A percentile compares a stretch with the other conserved stretches of the same genome.
Conservation (phyloP, 2,329 filamentous ascomycete species). For the Didymella lethalis region DNA sequence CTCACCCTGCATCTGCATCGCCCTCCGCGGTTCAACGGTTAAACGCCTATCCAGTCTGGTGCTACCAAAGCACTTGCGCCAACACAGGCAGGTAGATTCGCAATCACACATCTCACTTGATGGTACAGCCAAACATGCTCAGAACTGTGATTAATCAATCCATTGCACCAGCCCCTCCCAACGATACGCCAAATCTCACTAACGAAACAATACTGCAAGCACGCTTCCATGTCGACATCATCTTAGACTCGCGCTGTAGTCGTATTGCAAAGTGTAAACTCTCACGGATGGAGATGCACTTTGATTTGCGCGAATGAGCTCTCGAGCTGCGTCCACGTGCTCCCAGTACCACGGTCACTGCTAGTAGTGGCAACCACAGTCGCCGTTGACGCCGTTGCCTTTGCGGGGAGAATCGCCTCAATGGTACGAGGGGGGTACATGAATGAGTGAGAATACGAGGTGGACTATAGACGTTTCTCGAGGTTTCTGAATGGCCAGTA, state of each 20-base stretch:
- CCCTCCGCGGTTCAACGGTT: background rate
- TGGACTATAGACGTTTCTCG: too few species aligned
- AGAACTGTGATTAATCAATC: background rate
- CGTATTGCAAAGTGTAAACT: conserved; percentile 2
- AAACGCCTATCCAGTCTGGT: background rate
- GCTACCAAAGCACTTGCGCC: background rate
- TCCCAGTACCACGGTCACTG: background rate
- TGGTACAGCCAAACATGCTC: background rate
- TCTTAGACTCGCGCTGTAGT: background rate
- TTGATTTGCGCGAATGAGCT: conserved; percentile 1
- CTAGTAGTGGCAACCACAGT: background rate
- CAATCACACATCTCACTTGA: background rate
- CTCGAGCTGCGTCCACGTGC: conserved; percentile 5
- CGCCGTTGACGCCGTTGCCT: conserved; percentile 7
- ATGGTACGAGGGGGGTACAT: too few species aligned
- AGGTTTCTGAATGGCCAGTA: too few species aligned
- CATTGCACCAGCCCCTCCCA: too few species aligned
- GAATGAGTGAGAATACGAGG: too few species aligned
- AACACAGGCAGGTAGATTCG: background rate
- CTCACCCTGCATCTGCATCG: background rate
- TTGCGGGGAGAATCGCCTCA: background rate
- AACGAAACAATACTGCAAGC: background rate
- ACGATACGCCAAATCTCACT: background rate
- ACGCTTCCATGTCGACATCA: background rate
- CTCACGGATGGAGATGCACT: background rate